A percentile compares a stretch with the other conserved stretches of the same genome.
Evolutionary conservation across 441 rosid genomes (phyloP).

Genomic region (Erodium moschatum): DNA sequence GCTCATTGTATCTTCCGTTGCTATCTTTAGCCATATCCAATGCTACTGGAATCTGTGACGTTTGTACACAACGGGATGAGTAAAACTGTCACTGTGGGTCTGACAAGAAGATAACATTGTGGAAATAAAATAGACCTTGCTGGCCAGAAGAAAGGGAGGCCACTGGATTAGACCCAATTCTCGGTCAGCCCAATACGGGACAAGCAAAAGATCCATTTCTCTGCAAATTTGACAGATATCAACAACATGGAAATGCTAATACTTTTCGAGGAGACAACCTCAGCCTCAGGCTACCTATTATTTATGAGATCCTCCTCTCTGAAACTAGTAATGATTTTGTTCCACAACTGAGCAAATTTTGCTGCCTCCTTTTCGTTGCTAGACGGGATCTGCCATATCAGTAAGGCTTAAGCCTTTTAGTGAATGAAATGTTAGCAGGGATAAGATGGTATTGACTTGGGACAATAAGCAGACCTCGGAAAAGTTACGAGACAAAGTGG

Average conservation of each 20-base stretch:
- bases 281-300: slow-evolving; percentile 36
- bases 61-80: no score
- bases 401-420: not conserved
- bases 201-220: slow-evolving; percentile 95
- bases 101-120: not conserved
- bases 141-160: slow-evolving; percentile 98
- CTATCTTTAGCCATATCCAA: slow-evolving; percentile 99
- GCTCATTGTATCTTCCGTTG: slow-evolving; percentile 79
- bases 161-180: slow-evolving; percentile 82
- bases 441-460: not conserved
- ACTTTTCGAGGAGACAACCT: not conserved
- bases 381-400: slow-evolving; percentile 38
- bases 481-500: slow-evolving; percentile 55
- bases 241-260: slow-evolving; percentile 11
- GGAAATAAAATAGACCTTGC: slow-evolving; percentile 60
- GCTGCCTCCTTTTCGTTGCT: slow-evolving; percentile 68
- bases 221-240: slow-evolving; percentile 34
- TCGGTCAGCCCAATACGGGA: slow-evolving; percentile 99
- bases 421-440: not conserved
- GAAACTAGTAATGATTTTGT: slow-evolving; percentile 86
- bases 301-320: slow-evolving; percentile 95
- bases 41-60: slow-evolving; percentile 83
- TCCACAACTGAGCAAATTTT: slow-evolving; percentile 98
- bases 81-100: no score
- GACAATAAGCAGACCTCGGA: slow-evolving; percentile 34